Evolutionary conservation across 352 stramenopile species (phyloP), one percentile per base, ranked within the genome.

Genomic region (Globisporangium takayamanum): DNA sequence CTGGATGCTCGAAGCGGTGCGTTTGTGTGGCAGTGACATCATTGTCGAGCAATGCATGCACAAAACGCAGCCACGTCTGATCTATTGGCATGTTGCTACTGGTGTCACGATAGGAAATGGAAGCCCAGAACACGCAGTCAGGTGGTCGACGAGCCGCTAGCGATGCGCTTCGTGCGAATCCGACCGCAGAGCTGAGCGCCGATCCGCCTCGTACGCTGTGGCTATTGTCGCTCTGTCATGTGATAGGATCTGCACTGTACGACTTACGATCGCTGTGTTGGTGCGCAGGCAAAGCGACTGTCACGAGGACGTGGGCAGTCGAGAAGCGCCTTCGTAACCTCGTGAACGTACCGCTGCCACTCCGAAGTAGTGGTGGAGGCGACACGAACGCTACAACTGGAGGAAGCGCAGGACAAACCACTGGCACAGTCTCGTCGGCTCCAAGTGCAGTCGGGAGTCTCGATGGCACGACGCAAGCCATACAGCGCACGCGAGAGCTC

Each of bases 1-100:
- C 59, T 86, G 72, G 76, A 89, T 89, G 74, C 65, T 89, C 0
- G 79, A 89, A 60, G 77, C 75, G 33, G 78, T 88, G 70, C 14
- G 67, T 12, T 49, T 1, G 25, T 48, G 26, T 25, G 2, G 12
- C 10, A 30, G 28, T 52, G n/a, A 3, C 22, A 20, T 2, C 16
- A 30, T 10, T 22, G 16, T 33, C n/a, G n/a, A 4, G 44, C 44
- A 49, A 48, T 48, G 42, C 42, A 18, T 48, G 14, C 5, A 20
- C 20, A 11, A 6, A 6, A 6, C 18, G 28, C 28, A 33, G 3
- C 3, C 28, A 5, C 14, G 12, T 47, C 15, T 47, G 15, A 22
- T n/a, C 18, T 20, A 2, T 12, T 57, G 5, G 10, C 6, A 14
- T 48, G 22, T 49, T n/a, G 36, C 12, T 57, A 1, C 7, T 37